A percentile compares a stretch with the other conserved stretches of the same genome.
Evolutionary conservation across 2,329 filamentous ascomycete genomes (phyloP).

Genomic region (Epichloe uncinata): DNA sequence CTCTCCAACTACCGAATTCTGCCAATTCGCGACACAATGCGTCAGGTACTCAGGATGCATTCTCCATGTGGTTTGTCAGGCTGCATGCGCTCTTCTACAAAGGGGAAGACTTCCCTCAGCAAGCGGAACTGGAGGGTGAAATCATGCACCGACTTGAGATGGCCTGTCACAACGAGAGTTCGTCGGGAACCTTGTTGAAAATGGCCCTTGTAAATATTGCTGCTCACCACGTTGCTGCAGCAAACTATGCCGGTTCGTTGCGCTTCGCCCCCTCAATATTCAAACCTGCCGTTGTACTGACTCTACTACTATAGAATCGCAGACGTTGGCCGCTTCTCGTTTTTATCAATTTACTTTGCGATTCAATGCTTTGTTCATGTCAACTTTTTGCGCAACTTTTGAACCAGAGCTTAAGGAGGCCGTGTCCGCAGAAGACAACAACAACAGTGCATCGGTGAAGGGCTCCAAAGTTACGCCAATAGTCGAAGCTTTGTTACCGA

Average conservation of each 20-base stretch:
- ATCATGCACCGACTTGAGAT: constrained; percentile 66
- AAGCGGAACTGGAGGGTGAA: constrained; percentile 73
- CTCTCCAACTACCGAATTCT: constrained; percentile 28
- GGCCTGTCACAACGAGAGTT: constrained; percentile 54
- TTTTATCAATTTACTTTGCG: constrained; percentile 55
- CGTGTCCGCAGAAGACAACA: constrained; percentile 9
- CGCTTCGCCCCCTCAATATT: neutral
- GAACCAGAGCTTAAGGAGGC: constrained; percentile 46
- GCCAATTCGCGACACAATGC: constrained; percentile 19
- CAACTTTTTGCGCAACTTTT: constrained; percentile 56
- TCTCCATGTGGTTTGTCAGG: constrained; percentile 71
- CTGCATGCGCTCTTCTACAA: constrained; percentile 77
- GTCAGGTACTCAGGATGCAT: constrained; percentile 46
- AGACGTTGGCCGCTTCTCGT: constrained; percentile 28
- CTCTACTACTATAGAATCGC: constrained; percentile 25
- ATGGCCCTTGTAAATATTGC: constrained; percentile 78
- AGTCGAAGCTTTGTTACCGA: constrained; percentile 32
- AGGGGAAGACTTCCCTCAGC: constrained; percentile 59
- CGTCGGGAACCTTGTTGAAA: constrained; percentile 56
- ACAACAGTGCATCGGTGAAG: constrained; percentile 9
- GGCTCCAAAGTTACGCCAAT: constrained; percentile 19
- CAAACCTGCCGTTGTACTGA: neutral
- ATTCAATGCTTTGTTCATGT: constrained; percentile 67
- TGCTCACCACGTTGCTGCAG: constrained; percentile 56
- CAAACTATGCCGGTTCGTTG: constrained; percentile 21